These are phyloP conservation scores for Macadamia integrifolia DNA, from an alignment of 164 flowering plant genomes.

Conservation along the genomic window DNA sequence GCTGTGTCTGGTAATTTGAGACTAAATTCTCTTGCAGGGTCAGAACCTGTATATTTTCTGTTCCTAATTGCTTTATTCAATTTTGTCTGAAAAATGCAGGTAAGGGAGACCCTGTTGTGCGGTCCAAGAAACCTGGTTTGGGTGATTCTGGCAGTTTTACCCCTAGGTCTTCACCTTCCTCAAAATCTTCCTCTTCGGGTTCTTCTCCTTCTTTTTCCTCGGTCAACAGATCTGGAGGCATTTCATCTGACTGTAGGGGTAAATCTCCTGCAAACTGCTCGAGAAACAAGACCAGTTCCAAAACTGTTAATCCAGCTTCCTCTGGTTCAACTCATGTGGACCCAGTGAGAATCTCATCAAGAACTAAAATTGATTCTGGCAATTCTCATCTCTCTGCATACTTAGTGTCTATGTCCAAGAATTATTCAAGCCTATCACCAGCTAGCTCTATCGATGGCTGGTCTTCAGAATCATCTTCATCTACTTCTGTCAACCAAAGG, in stretches of 20 bases:
- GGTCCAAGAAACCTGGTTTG: conserved; percentile 21
- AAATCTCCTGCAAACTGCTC: conserved; percentile 26
- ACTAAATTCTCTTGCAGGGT: neutral
- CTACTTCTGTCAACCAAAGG: conserved; percentile 46
- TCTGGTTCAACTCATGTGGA: conserved; percentile 26
- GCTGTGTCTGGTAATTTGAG: conserved; percentile 20
- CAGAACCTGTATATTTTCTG: neutral
- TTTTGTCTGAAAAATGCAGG: conserved; percentile 19
- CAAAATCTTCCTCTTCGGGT: conserved; percentile 31
- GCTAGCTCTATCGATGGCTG: conserved; percentile 77
- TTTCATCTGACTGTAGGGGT: conserved; percentile 29
- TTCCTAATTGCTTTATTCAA: neutral
- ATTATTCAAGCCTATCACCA: conserved; percentile 45
- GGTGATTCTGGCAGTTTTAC: conserved; percentile 21
- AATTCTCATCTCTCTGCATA: conserved; percentile 35
- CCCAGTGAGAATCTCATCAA: conserved; percentile 24
- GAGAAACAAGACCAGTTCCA: conserved; percentile 28
- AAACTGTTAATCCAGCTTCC: conserved; percentile 21
- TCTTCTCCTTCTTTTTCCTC: conserved; percentile 40
- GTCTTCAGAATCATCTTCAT: conserved; percentile 69
- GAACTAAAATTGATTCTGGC: conserved; percentile 24
- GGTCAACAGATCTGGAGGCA: conserved; percentile 37
- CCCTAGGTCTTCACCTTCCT: conserved; percentile 32
- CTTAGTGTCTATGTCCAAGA: conserved; percentile 34
- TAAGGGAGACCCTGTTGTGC: conserved; percentile 20